phyloP scores from a whole-genome alignment of 192 early-diverging fungal genomes.

The Obelidium mucronatum region DNA sequence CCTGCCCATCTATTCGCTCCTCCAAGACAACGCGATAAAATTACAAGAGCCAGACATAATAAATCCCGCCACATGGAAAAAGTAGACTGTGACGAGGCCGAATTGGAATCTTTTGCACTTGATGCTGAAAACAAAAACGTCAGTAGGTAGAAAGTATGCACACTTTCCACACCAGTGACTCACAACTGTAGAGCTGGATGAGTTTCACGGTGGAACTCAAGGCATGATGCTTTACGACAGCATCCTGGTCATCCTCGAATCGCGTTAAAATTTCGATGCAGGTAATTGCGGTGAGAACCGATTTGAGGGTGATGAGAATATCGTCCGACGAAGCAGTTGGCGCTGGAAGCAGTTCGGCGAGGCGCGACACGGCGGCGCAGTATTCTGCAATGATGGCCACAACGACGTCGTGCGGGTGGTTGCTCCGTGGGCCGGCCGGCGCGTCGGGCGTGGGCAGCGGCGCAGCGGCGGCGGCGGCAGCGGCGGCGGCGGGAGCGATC shows the following conservation, averaged over 20 bases:
- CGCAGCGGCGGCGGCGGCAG: background rate
- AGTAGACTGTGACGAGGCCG: background rate
- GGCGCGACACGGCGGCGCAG: background rate
- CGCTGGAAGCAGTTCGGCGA: background rate
- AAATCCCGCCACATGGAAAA: constrained; percentile 19
- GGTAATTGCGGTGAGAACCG: constrained; percentile 5
- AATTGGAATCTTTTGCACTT: background rate
- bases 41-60: background rate
- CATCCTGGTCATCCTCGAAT: constrained; percentile 41
- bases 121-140: no score
- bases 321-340: background rate
- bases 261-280: constrained; percentile 48
- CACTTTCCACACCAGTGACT: no score
- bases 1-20: background rate
- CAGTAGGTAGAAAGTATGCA: no score
- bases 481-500: background rate
- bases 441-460: background rate
- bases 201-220: constrained; percentile 6
- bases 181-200: no score
- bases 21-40: constrained; percentile 1
- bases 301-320: background rate
- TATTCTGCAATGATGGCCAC: background rate
- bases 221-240: constrained; percentile 35
- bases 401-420: background rate
- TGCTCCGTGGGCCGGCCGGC: background rate